These are phyloP conservation scores for Chara braunii DNA, from an alignment of 139 green algal genomes.

Conservation along the genomic window DNA sequence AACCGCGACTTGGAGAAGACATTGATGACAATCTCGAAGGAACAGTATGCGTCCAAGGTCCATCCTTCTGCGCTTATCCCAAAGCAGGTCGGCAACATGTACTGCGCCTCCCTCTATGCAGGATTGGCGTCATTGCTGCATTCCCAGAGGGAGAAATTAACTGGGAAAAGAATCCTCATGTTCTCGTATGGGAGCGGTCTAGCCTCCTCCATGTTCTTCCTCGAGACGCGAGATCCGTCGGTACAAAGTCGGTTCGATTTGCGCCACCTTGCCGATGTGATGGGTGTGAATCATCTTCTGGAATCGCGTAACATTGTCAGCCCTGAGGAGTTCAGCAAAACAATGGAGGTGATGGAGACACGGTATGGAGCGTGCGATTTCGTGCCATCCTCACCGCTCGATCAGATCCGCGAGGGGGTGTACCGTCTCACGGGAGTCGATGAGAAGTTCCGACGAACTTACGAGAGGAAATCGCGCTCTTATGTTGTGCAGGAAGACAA, in stretches of 20 bases:
- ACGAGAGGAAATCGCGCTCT: slow-evolving; percentile 36
- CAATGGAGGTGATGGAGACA: slow-evolving; percentile 38
- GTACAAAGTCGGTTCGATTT: too few relatives aligned
- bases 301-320: too few relatives aligned
- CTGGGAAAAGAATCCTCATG: slow-evolving; percentile 54
- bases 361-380: slow-evolving; percentile 36
- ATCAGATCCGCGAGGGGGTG: slow-evolving; percentile 45
- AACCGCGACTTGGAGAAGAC: slow-evolving; percentile 36
- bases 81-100: slow-evolving; percentile 66
- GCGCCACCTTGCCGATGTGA: too few relatives aligned
- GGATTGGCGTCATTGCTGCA: slow-evolving; percentile 54
- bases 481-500: too few relatives aligned
- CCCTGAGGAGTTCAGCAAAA: slow-evolving; percentile 43
- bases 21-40: slow-evolving; percentile 13
- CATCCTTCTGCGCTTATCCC: slow-evolving; percentile 38
- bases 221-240: slow-evolving; percentile 38
- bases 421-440: slow-evolving; percentile 64
- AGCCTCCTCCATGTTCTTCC: slow-evolving; percentile 48
- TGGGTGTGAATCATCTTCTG: too few relatives aligned
- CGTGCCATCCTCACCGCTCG: slow-evolving; percentile 11
- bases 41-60: slow-evolving; percentile 44
- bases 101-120: slow-evolving; percentile 59
- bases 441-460: slow-evolving; percentile 47
- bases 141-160: slow-evolving; percentile 4
- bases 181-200: slow-evolving; percentile 72